These are phyloP conservation scores for Pestalotiopsis sp. DNA, from an alignment of 2,329 filamentous ascomycete species.

Conservation along the genomic window DNA sequence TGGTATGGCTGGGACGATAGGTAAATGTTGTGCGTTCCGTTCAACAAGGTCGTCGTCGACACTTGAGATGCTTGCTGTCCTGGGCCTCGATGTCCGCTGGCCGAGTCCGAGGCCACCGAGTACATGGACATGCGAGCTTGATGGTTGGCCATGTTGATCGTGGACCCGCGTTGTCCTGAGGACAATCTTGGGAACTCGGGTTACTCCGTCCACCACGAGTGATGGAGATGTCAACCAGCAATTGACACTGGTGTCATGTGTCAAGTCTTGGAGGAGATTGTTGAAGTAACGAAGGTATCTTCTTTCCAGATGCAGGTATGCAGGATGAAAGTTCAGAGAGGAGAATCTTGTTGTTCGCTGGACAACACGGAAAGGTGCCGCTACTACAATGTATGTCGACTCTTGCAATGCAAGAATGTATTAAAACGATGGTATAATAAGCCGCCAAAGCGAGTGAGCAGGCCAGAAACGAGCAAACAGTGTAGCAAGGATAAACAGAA, in stretches of 20 bases:
- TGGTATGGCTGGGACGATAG: slow-evolving; percentile 79
- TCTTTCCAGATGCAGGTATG: not conserved
- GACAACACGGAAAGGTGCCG: slow-evolving; percentile 9
- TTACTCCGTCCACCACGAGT: not conserved
- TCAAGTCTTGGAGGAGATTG: not conserved
- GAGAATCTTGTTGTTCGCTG: slow-evolving; percentile 7
- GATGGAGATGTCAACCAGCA: not conserved
- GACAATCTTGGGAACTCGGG: slow-evolving; percentile 35
- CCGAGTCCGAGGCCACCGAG: slow-evolving; percentile 66
- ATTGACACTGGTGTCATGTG: not conserved
- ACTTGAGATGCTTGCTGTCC: slow-evolving; percentile 77
- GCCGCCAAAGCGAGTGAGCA: slow-evolving; percentile 64
- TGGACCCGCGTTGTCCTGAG: slow-evolving; percentile 38
- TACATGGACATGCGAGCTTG: slow-evolving; percentile 66
- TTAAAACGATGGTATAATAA: slow-evolving; percentile 36
- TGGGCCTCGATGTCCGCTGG: slow-evolving; percentile 57
- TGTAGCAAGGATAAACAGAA: slow-evolving; percentile 20
- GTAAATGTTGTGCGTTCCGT: slow-evolving; percentile 89
- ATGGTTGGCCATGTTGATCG: slow-evolving; percentile 55
- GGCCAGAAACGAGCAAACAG: slow-evolving; percentile 9
- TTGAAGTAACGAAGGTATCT: not conserved
- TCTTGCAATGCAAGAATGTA: slow-evolving; percentile 22
- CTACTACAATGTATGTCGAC: slow-evolving; percentile 6
- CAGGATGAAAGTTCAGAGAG: slow-evolving; percentile 7
- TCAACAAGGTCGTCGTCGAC: slow-evolving; percentile 90